Conservation (phyloP, 805 yeast genomes). For the Hemisphaericaspora nanyangensis region DNA sequence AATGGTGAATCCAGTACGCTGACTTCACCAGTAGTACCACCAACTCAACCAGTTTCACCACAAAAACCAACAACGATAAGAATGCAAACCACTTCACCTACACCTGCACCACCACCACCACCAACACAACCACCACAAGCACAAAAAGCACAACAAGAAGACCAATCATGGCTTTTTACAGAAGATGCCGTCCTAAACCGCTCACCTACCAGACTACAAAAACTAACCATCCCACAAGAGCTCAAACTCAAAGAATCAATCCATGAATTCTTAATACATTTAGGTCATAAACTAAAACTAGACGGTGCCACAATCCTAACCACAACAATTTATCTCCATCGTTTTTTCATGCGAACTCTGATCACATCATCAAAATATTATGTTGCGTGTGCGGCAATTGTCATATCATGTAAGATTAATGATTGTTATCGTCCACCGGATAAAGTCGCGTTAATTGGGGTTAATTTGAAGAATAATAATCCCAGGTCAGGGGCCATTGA, state of each 20-base stretch:
- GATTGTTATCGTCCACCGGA: slow-evolving; percentile 43
- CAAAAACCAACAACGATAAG: too few species aligned
- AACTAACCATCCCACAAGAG: slow-evolving; percentile 32
- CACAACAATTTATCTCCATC: slow-evolving; percentile 35
- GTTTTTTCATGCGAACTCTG: slow-evolving; percentile 40
- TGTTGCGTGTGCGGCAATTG: slow-evolving; percentile 41
- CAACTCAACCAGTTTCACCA: too few species aligned
- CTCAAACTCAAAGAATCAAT: slow-evolving; percentile 34
- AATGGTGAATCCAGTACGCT: too few species aligned
- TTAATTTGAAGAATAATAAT: slow-evolving; percentile 31
- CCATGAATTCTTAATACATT: slow-evolving; percentile 33
- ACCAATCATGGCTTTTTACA: slow-evolving; percentile 32
- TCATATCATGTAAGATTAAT: slow-evolving; percentile 40
- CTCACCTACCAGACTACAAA: slow-evolving; percentile 30
- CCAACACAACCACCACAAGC: too few species aligned
- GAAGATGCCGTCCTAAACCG: slow-evolving; percentile 28
- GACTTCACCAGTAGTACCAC: too few species aligned
- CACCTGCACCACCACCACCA: not conserved
- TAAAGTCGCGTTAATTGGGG: slow-evolving; percentile 37
- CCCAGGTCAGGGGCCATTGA: slow-evolving; percentile 24
- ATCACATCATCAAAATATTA: slow-evolving; percentile 41
- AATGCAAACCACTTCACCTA: not conserved
- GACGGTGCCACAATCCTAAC: slow-evolving; percentile 41
- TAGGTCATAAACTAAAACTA: slow-evolving; percentile 34
- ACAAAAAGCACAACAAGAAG: too few species aligned